These are phyloP conservation scores for Suillus occidentalis DNA, from an alignment of 768 basidiomycete species.

Conservation along the genomic window DNA sequence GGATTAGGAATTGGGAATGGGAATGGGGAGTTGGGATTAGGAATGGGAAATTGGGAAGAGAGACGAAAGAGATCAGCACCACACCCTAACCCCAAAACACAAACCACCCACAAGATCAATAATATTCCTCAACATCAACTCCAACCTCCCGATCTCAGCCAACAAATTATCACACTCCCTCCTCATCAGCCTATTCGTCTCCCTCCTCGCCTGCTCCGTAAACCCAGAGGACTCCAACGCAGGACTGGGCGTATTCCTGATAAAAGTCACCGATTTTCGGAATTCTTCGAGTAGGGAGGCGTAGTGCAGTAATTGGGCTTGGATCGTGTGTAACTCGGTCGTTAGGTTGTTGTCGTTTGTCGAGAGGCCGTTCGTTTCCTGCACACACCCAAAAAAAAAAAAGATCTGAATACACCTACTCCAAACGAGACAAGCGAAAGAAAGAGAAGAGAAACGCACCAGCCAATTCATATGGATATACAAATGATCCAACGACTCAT, in stretches of 20 bases:
- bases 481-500: conserved; percentile 53
- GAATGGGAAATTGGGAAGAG: too few relatives aligned
- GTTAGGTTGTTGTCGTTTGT: conserved; percentile 44
- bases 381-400: background rate
- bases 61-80: too few relatives aligned
- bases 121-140: conserved; percentile 25
- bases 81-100: too few relatives aligned
- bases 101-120: conserved; percentile 29
- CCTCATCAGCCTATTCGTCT: conserved; percentile 37
- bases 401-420: too few relatives aligned
- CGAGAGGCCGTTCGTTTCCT: conserved; percentile 45
- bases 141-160: conserved; percentile 47
- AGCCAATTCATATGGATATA: conserved; percentile 52
- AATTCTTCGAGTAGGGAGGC: conserved; percentile 58
- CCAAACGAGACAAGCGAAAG: too few relatives aligned
- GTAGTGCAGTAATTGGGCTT: conserved; percentile 59
- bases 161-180: conserved; percentile 48
- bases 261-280: conserved; percentile 48
- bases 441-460: conserved; percentile 27
- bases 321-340: conserved; percentile 54
- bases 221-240: conserved; percentile 34
- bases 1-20: too few relatives aligned
- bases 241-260: conserved; percentile 49
- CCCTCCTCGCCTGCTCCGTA: conserved; percentile 4
- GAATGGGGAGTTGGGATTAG: too few relatives aligned